Percentiles rank a stretch among this genome's conserved stretches.
Evolutionary conservation across 495 filamentous ascomycete genomes (phyloP).

Genomic region (Neurospora sublineolata): DNA sequence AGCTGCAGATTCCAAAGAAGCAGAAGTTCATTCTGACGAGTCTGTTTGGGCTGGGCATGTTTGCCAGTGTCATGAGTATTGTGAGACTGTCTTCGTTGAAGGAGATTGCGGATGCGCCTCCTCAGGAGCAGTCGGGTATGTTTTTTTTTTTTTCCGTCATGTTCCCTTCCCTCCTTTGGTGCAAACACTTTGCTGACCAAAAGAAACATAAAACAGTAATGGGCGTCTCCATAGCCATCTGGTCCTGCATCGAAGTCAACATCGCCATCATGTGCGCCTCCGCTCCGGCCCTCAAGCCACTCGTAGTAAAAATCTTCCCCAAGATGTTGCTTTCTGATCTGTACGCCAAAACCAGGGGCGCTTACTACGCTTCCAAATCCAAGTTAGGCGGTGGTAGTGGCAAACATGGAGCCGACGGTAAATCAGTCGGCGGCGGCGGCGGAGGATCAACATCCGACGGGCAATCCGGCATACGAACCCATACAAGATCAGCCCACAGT

Average conservation of each 20-base stretch:
- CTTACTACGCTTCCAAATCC: background rate
- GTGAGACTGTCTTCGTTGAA: constrained; percentile 10
- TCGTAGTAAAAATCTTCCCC: constrained; percentile 23
- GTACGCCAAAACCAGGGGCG: constrained; percentile 9
- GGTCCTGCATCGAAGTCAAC: constrained; percentile 40
- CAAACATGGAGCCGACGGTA: background rate
- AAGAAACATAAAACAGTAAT: constrained; percentile 1
- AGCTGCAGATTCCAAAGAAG: constrained; percentile 10
- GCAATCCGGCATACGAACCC: background rate
- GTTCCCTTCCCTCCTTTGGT: too few relatives aligned
- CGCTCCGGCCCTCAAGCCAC: constrained; percentile 30
- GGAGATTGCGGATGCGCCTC: constrained; percentile 3
- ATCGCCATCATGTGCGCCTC: constrained; percentile 40
- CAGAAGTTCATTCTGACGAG: constrained; percentile 12
- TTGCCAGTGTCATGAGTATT: constrained; percentile 12
- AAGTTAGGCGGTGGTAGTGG: background rate
- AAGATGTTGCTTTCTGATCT: constrained; percentile 7
- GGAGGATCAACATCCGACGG: background rate
- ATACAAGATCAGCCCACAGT: background rate
- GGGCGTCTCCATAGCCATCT: constrained; percentile 26
- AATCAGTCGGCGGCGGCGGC: background rate
- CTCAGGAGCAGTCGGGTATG: constrained; percentile 3
- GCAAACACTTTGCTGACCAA: background rate
- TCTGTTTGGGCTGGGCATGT: constrained; percentile 12
- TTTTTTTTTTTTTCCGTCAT: too few relatives aligned